Percentiles rank a stretch among this genome's conserved stretches.
These are phyloP conservation scores for Trametes pubescens DNA, from an alignment of 1,284 basidiomycete species.

Conservation along the genomic window DNA sequence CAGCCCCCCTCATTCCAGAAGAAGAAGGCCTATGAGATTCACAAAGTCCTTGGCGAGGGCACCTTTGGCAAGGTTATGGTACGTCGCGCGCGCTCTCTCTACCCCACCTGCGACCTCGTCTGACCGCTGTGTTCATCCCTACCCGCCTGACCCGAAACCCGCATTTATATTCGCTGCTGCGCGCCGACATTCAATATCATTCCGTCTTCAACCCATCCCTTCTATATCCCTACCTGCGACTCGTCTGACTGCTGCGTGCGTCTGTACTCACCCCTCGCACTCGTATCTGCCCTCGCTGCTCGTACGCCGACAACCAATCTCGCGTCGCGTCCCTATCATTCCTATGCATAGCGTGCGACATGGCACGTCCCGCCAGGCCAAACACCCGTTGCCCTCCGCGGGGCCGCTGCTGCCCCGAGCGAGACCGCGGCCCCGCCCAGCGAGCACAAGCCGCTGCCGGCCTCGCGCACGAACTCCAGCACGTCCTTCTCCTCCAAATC, in stretches of 20 bases:
- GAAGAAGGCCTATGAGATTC: constrained; percentile 82
- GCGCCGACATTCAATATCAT: no score
- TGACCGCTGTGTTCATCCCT: neutral
- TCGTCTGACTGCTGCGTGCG: no score
- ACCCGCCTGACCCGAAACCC: neutral
- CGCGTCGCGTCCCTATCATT: neutral
- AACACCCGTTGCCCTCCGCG: constrained; percentile 60
- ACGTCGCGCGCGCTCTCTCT: constrained; percentile 34
- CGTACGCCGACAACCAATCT: neutral
- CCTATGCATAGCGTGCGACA: constrained; percentile 59
- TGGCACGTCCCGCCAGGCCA: constrained; percentile 76
- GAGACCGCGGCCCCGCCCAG: constrained; percentile 16
- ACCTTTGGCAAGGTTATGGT: constrained; percentile 91
- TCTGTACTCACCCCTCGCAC: no score
- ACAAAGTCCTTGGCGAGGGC: constrained; percentile 79
- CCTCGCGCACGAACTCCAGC: constrained; percentile 32
- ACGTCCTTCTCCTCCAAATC: constrained; percentile 31
- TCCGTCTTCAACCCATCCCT: no score
- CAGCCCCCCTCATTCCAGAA: constrained; percentile 87
- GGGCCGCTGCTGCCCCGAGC: constrained; percentile 52
- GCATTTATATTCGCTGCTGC: no score
- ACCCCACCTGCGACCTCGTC: constrained; percentile 2
- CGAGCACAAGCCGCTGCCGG: constrained; percentile 25
- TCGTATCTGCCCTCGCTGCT: neutral
- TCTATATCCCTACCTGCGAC: no score